These are phyloP conservation scores for Tetrahymena elliotti DNA, from an alignment of 73 alveolate genomes.

Conservation along the genomic window DNA sequence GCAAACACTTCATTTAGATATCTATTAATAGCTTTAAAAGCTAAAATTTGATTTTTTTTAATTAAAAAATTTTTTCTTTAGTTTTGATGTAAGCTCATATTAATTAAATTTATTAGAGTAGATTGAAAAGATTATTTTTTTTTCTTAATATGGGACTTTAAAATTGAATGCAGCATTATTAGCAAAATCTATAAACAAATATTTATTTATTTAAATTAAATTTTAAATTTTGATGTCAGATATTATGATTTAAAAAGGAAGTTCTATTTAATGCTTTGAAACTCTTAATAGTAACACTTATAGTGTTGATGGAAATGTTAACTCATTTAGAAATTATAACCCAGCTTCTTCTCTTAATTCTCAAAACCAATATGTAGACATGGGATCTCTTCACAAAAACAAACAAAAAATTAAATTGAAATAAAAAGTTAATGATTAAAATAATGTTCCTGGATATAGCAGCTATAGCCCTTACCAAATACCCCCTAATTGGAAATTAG, in stretches of 20 bases:
- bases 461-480: slow-evolving; percentile 2
- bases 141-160: too few relatives aligned
- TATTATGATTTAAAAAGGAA: neutral
- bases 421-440: neutral
- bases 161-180: too few relatives aligned
- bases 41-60: too few relatives aligned
- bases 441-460: neutral
- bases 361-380: neutral
- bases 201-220: too few relatives aligned
- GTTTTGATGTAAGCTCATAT: too few relatives aligned
- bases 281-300: neutral
- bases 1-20: too few relatives aligned
- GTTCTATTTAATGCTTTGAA: neutral
- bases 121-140: too few relatives aligned
- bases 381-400: neutral
- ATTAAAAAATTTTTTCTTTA: too few relatives aligned
- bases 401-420: neutral
- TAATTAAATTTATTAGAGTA: too few relatives aligned
- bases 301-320: neutral
- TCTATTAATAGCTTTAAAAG: too few relatives aligned
- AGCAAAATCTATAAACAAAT: too few relatives aligned
- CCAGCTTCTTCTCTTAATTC: neutral
- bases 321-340: neutral
- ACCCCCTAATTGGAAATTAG: slow-evolving; percentile 19
- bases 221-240: neutral